Base-by-base conservation (phyloP, 805 yeast genomes). In the Yarrowia yakushimensis region DNA sequence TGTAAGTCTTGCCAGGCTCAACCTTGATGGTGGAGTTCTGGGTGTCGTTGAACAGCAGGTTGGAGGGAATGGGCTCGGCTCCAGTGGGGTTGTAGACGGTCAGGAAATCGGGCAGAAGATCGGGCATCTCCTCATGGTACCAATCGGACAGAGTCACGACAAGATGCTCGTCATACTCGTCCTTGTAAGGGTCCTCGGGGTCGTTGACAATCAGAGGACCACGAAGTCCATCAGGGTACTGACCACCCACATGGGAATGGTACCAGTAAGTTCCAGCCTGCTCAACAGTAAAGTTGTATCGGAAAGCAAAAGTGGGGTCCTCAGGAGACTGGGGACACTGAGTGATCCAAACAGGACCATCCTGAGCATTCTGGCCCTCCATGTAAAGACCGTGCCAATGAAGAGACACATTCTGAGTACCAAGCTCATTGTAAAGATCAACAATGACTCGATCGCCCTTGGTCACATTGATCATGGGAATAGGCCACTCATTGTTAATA, bases 261-360 rank as follows among this genome's bases (percentile, higher is more conserved):
- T 93, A 94, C 99, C 99, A 94, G 80, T 80, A 94, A 18, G 96
- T 82, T 70, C 99, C 99, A 63, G 80, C 84, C 76, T 94, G 97
- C 55, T 82, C 82, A 65, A 91, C 90, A 27, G 97, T 87, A 76
- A 94, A 94, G 79, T 93, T 91, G 80, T 94, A 94, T 66, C 86
- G 74, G 76, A 83, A 79, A 18, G 88, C 81, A 65, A 82, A 82
- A 3, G 34, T 9, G 15, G 61, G 18, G 22, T 55, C 61, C 62
- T 88, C 88, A 6, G 96, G 87, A n/a, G 88, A 85, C 67, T 90
- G 86, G 28, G 97, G 96, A 81, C 98, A 94, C 76, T 93, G 97
- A 34, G 89, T 84, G 48, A 93, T 79, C 82, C 83, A 78, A 69
- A 87, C 88, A 15, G 97, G 96, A 64, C 99, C 99, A 74, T 93